phyloP scores from a whole-genome alignment of 345 rosid species.

The Corchorus olitorius region DNA sequence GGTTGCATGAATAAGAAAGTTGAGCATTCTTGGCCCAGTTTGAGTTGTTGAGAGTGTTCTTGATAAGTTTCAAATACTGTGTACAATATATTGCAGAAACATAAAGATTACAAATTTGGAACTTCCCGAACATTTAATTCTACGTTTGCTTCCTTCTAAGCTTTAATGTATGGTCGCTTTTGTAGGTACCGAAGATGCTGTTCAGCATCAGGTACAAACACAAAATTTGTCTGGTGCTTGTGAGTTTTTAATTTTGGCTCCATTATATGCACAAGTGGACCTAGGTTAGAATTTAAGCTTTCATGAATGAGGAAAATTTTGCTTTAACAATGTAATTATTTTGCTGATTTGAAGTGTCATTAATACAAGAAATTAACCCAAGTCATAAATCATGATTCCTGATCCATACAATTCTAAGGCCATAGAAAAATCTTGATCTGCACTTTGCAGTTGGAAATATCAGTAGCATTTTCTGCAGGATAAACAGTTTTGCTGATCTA shows the following conservation, averaged over 20 bases:
- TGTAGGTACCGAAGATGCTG: neutral
- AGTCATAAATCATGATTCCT: neutral
- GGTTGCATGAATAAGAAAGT: neutral
- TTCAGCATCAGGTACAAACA: neutral
- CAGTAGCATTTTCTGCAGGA: neutral
- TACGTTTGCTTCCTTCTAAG: neutral
- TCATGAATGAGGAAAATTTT: neutral
- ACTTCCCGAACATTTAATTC: neutral
- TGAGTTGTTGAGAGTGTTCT: neutral
- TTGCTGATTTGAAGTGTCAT: neutral
- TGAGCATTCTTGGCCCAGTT: neutral
- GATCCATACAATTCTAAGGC: neutral
- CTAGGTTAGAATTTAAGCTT: constrained; percentile 9
- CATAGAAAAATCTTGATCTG: neutral
- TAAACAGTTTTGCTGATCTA: neutral
- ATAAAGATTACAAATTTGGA: neutral
- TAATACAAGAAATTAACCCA: neutral
- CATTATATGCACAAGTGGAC: constrained; percentile 12
- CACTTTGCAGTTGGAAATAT: neutral
- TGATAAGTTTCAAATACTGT: neutral
- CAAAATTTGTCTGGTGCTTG: constrained; percentile 12
- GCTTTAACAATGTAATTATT: neutral
- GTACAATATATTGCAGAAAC: neutral
- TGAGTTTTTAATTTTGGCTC: constrained; percentile 6
- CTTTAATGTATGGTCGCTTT: constrained; percentile 16